Percentiles rank a stretch among this genome's conserved stretches.
Evolutionary conservation across 768 basidiomycete species (phyloP).

Genomic region (Polyporus arcularius): DNA sequence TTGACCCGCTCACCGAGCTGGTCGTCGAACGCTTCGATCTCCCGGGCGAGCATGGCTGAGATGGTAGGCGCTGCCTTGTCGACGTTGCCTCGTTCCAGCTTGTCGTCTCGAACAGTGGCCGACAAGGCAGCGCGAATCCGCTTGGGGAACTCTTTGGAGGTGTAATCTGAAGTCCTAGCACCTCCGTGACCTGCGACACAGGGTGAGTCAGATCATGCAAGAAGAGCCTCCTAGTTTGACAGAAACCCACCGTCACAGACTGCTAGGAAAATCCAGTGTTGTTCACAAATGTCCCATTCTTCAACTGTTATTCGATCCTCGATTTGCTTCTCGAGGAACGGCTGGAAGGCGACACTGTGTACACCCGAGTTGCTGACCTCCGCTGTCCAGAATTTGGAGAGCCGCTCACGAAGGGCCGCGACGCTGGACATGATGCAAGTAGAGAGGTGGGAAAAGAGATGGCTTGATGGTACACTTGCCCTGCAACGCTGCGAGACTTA

Average conservation of each 20-base stretch:
- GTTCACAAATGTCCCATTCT: not conserved
- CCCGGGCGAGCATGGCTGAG: not conserved
- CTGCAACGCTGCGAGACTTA: no score
- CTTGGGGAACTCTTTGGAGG: not conserved
- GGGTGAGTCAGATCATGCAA: not conserved
- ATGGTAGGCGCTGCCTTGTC: not conserved
- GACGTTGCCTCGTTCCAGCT: not conserved
- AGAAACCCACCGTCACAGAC: not conserved
- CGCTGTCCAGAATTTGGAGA: not conserved
- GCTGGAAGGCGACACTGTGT: conserved; percentile 1
- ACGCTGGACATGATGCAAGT: not conserved
- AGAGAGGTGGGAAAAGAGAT: not conserved
- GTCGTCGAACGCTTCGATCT: not conserved
- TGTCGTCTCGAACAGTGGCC: not conserved
- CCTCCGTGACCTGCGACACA: conserved; percentile 3
- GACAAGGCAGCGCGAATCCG: not conserved
- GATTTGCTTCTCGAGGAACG: not conserved
- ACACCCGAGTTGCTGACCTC: not conserved
- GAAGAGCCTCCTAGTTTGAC: not conserved
- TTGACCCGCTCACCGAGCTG: not conserved
- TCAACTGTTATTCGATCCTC: not conserved
- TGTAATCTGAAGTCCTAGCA: not conserved
- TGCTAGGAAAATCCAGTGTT: conserved; percentile 5
- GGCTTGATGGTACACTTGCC: no score
- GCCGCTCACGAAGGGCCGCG: not conserved